Base-by-base conservation (phyloP, 2,329 filamentous ascomycete species). In the Beauveria rudraprayagi region DNA sequence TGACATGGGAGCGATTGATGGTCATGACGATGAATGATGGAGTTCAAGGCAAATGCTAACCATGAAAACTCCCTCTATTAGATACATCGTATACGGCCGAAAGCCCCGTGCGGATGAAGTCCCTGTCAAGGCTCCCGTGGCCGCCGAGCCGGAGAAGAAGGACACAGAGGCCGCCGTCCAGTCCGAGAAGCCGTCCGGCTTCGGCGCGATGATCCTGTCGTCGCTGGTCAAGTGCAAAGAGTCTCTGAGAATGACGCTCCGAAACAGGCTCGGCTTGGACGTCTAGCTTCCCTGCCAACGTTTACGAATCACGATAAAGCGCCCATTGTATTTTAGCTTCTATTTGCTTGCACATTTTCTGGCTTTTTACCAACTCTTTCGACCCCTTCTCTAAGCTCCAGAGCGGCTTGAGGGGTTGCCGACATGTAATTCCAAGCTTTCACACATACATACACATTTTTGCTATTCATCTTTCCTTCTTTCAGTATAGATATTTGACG, bases 91-190 rank as follows among this genome's bases (percentile, higher is more conserved):
- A 14, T 61, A 61, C 19, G 60, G 53, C n/a, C 53, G 54, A 11
- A 61, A 61, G 26, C 60, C 60, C 30, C 48, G 50, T 16, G 50
- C 57, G 14, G 57, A 54, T 9, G 57, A 60, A 30, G 75, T 78
- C 7, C 79, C 80, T 3, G 67, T 80, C 14, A 66, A 71, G 2
- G 67, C 73, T 6, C 74, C 75, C 1, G 72, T 71, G 34, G 34
- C 34, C 44, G 71, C 74, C 24, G 75, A 60, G 14, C n/a, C 26
- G 2, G 48, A 51, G 47, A 47, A 59, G 6, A 17, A 30, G 17
- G 51, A 10, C 22, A 51, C 17, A 16, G 44, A 58, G 30, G 17
- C 16, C 8, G 34, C 16, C 16, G 46, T 37, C 17, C 30, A 17
- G 19, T 26, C 11, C 24, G 56, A 50, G 16, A 22, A 51, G 56